Evolutionary conservation across 2,329 filamentous ascomycete genomes (phyloP).

Genomic region (Corniculantispora saksenae): DNA sequence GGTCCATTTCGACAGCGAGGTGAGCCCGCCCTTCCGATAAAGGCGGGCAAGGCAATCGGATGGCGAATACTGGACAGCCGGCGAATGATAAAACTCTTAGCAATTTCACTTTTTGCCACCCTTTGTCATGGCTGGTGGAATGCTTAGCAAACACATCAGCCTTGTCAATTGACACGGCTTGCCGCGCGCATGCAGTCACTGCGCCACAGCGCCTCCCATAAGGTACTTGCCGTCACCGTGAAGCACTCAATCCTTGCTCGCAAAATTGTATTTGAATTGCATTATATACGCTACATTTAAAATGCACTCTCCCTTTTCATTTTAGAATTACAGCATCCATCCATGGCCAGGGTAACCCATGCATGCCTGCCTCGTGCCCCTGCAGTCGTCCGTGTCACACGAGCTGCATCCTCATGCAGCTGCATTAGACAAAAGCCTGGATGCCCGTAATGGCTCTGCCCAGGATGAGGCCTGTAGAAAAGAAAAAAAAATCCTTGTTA

Average conservation of each 20-base stretch:
- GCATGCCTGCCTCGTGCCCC: neutral
- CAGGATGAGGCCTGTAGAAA: slow-evolving; percentile 65
- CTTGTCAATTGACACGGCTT: neutral
- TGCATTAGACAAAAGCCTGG: slow-evolving; percentile 70
- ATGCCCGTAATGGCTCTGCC: slow-evolving; percentile 71
- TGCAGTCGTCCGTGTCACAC: neutral
- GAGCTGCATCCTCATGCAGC: neutral
- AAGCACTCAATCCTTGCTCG: neutral
- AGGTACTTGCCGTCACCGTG: too few species aligned
- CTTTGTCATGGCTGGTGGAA: neutral
- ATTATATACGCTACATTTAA: neutral
- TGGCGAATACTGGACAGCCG: neutral
- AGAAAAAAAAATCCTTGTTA: slow-evolving; percentile 24
- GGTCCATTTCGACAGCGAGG: slow-evolving; percentile 2
- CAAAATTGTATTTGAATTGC: slow-evolving; percentile 1
- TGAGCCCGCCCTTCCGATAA: neutral
- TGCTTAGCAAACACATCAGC: neutral
- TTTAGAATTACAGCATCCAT: slow-evolving; percentile 3
- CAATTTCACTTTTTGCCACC: neutral
- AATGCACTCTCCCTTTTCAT: neutral
- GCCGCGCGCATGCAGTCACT: slow-evolving; percentile 11
- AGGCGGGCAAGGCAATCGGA: neutral
- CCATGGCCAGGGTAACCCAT: neutral
- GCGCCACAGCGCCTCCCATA: slow-evolving; percentile 7
- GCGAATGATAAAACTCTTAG: neutral